These are phyloP conservation scores for Dioscorea alata DNA, from an alignment of 106 monocot genomes.

Conservation along the genomic window DNA sequence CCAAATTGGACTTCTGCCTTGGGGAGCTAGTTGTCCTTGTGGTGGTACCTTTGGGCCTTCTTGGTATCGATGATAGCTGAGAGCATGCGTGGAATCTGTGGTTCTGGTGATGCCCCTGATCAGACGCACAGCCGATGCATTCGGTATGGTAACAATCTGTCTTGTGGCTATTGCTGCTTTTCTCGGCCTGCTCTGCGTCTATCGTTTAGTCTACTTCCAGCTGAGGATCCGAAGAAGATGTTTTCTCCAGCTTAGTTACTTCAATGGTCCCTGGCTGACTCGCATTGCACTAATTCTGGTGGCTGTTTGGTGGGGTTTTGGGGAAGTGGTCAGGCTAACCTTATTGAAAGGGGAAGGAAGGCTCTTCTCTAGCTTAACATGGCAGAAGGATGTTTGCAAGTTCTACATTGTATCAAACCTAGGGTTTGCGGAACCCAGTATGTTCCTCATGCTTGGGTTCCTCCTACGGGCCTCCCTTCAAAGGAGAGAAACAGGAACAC, in stretches of 20 bases:
- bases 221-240: conserved; percentile 29
- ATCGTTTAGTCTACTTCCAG: conserved; percentile 42
- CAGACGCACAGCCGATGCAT: conserved; percentile 36
- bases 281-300: conserved; percentile 44
- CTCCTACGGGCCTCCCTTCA: conserved; percentile 55
- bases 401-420: conserved; percentile 64
- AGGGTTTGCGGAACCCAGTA: conserved; percentile 68
- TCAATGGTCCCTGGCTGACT: conserved; percentile 56
- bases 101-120: conserved; percentile 57
- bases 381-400: conserved; percentile 54
- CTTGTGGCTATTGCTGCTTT: conserved; percentile 28
- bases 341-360: conserved; percentile 33
- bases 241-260: conserved; percentile 39
- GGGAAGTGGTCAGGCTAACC: conserved; percentile 44
- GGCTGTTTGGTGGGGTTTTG: conserved; percentile 54
- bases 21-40: background rate
- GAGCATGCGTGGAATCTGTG: conserved; percentile 43
- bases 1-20: background rate
- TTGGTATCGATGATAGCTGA: conserved; percentile 21
- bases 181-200: conserved; percentile 50
- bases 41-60: background rate
- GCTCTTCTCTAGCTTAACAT: conserved; percentile 28
- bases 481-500: conserved; percentile 36
- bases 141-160: conserved; percentile 55
- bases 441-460: conserved; percentile 48